Base-by-base conservation (phyloP, 2,329 filamentous ascomycete genomes). In the Calonectria multiphialidica region DNA sequence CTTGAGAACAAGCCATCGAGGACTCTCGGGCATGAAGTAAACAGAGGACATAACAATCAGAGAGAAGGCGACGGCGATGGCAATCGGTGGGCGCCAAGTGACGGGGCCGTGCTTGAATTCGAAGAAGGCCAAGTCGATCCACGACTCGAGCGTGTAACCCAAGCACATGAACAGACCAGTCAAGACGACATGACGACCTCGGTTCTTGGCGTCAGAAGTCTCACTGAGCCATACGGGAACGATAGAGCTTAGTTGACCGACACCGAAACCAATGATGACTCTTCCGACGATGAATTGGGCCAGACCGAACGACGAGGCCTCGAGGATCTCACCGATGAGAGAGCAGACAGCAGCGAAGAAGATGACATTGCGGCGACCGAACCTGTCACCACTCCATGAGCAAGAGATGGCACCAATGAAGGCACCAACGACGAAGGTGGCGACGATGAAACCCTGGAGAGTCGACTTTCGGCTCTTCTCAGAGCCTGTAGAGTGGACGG, bases 141-240 rank as follows among this genome's bases (percentile, higher is more conserved):
- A 87, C 18, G 83, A 82, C 61, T 84, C 83, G 45, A 87, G 79
- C 8, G 83, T 80, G 66, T 81, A 81, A 37, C 81, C 80, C 23
- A 82, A 68, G 72, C 82, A 82, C 79, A 89, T 89, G 1, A 87
- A 88, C 6, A 90, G 80, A 33, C 87, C 88, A 30, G 89, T 88
- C 30, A 89, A 86, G 50, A 89, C 82, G 70, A 81, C 79, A 40
- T 80, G 76, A 9, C 76, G 78, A 76, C 89, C 89, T 77, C 90
- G 85, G 66, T 86, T 88, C 50, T 85, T 86, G 0, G 90, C 87
- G 74, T 89, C 87, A 4, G 77, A 73, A 2, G 78, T 80, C 76
- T 90, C 89, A 0, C 87, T 87, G 67, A 90, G 87, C 88, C 88
- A 90, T 0, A 87, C 88, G 0, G 89, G 89, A 6, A 80, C 79